Evolutionary conservation across 208 protist species (phyloP).

Genomic region (Vickermania spadyakhi): DNA sequence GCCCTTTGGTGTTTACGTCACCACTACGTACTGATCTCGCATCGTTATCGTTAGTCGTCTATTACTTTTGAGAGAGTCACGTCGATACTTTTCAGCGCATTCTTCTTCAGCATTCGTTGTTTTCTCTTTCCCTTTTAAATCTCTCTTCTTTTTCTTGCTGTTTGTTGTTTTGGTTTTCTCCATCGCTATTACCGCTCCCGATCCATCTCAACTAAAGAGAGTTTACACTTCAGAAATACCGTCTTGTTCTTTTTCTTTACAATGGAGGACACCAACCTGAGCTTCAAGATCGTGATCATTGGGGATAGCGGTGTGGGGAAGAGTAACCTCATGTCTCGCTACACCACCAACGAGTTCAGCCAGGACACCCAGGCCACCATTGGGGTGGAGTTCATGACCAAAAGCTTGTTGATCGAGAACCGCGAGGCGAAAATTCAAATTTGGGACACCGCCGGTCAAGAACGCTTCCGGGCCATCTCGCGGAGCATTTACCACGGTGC

Average conservation of each 20-base stretch:
- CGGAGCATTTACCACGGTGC: slow-evolving; percentile 95
- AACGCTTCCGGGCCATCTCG: slow-evolving; percentile 98
- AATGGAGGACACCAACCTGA: slow-evolving; percentile 85
- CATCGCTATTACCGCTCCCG: too few species aligned
- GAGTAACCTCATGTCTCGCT: slow-evolving; percentile 86
- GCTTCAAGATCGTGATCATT: slow-evolving; percentile 94
- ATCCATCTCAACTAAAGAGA: too few species aligned
- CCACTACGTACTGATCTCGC: too few species aligned
- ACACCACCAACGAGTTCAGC: slow-evolving; percentile 84
- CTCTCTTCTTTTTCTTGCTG: slow-evolving; percentile 4
- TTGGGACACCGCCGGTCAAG: slow-evolving; percentile 99
- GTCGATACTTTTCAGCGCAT: too few species aligned
- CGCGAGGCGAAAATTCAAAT: slow-evolving; percentile 98
- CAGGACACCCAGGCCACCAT: slow-evolving; percentile 88
- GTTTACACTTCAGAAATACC: too few species aligned
- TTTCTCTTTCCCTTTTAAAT: slow-evolving; percentile 14
- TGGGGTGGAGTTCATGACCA: slow-evolving; percentile 92
- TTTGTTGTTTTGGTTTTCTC: too few species aligned
- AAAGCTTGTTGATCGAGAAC: slow-evolving; percentile 86
- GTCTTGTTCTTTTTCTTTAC: slow-evolving; percentile 6
- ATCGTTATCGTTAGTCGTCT: too few species aligned
- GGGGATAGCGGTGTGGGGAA: slow-evolving; percentile 89
- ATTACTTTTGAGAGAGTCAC: too few species aligned
- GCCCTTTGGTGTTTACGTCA: too few species aligned
- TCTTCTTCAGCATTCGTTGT: too few species aligned